Evolutionary conservation across 2,329 filamentous ascomycete species (phyloP), one percentile per base, ranked within the genome.

Genomic region (Simplicillium sp.): DNA sequence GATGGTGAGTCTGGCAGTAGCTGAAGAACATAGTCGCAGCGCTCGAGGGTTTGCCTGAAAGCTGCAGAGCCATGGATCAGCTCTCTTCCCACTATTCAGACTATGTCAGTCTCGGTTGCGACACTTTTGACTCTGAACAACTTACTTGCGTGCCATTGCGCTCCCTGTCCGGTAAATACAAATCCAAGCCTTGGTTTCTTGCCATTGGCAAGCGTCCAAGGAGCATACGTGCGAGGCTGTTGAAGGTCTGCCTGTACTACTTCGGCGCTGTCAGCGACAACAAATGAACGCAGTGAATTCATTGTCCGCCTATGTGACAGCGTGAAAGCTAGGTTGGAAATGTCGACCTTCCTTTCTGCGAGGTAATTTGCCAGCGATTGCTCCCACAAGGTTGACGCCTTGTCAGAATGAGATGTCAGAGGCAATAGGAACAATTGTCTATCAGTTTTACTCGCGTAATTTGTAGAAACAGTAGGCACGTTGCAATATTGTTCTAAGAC

Each of bases 161-260:
- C 51, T 8, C 53, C 52, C 38, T 55, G 52, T 1, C 52, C 52
- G 12, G 53, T 54, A 31, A 55, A 56, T 20, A 55, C 42, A 36
- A 53, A 50, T 13, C 46, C 49, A 16, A 54, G 38, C 13, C 45
- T 33, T 6, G 51, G 50, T 5, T 39, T 32, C 4, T 35, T 35
- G 32, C 49, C 45, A 36, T 45, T 39, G 32, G 44, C 41, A n/a
- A 41, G 44, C 13, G 44, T 48, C 45, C 48, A 51, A 9, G 49
- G 45, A 2, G 51, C 47, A 6, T 43, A 40, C 43, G 16, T 9
- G 5, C 20, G 20, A 25, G 20, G 20, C 20, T 25, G 20, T 25
- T 25, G 5, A 6, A 25, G 9, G 5, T 25, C 20, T n/a, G 9
- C 9, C 20, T 25, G 20, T 9, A 25, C 20, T 9, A 25, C 5